Evolutionary conservation across 1,284 basidiomycete species (phyloP), one percentile per base, ranked within the genome.

Genomic region (Singerocomus rubriflavus): DNA sequence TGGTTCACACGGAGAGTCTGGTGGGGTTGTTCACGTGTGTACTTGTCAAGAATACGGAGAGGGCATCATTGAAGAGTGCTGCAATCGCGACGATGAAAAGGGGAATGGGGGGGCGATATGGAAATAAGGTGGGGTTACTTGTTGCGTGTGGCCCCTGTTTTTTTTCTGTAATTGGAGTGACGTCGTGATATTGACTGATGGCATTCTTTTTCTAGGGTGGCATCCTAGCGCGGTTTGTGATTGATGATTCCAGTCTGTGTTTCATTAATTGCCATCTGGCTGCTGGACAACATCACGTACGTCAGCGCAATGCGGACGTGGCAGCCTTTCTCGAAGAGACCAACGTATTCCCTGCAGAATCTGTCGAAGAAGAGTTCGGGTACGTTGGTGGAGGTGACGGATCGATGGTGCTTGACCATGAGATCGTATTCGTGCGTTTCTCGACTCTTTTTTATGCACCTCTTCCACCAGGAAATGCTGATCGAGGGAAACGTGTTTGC

Each of bases 241-340:
- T 98, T 33, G 91, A 94, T 57, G 93, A 98, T 71, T 88, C 92
- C 2, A 94, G 91, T 0, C 70, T 98, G 26, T 98, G 93, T 65
- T 89, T 98, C 63, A 83, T 98, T 73, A 99, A 99, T 70, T 93
- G 92, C 58, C 96, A 99, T 74, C 77, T 99, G 45, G 96, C 95
- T 5, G 95, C 96, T 3, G 95, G 96, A 1, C 94, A 97, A 65
- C 79, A 81, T 54, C 85, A 91, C 42, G 81, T 91, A 27, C 80
- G 88, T 9, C 79, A 88, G 55, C 78, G 96, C 6, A 98, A 97
- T 62, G 84, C 85, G 0, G 94, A 98, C 67, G 74, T 94, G 5
- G 85, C 85, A 0, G 88, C 85, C 1, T 89, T 96, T 51, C 70
- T 97, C 51, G 94, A 97, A 60, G 86, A 91, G 60, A 85, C 85